phyloP scores from a whole-genome alignment of 73 alveolate genomes.

The Breviolum minutum region DNA sequence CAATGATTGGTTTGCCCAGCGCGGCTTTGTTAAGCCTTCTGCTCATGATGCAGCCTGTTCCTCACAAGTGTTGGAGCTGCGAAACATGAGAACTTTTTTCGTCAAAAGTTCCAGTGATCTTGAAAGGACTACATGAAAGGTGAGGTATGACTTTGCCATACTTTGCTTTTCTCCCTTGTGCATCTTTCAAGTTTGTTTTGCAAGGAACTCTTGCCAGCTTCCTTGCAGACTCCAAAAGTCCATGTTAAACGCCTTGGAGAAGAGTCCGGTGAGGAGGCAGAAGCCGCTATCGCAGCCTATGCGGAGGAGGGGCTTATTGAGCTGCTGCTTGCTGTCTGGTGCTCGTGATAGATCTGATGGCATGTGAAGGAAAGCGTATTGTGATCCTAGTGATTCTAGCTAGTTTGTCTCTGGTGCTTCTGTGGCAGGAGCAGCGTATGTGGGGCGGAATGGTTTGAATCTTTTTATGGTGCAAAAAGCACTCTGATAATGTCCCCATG shows the following conservation, averaged over 20 bases:
- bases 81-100: not conserved
- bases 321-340: not conserved
- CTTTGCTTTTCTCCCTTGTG: not conserved
- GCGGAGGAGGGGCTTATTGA: conserved; percentile 48
- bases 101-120: not conserved
- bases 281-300: conserved; percentile 63
- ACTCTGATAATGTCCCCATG: not conserved
- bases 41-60: not conserved
- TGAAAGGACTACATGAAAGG: not conserved
- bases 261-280: conserved; percentile 59
- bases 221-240: conserved; percentile 25
- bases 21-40: conserved; percentile 59
- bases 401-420: not conserved
- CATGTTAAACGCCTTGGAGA: conserved; percentile 59
- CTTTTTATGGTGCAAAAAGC: not conserved
- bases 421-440: conserved; percentile 64
- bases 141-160: not conserved
- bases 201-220: conserved; percentile 15
- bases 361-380: not conserved
- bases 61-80: not conserved
- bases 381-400: no score
- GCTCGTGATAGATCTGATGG: not conserved
- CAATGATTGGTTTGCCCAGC: conserved; percentile 55
- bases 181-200: not conserved
- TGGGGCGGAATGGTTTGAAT: conserved; percentile 71